A percentile compares a stretch with the other conserved stretches of the same genome.
phyloP scores from a whole-genome alignment of 2,329 filamentous ascomycete species.

The Colletotrichum orbiculare region DNA sequence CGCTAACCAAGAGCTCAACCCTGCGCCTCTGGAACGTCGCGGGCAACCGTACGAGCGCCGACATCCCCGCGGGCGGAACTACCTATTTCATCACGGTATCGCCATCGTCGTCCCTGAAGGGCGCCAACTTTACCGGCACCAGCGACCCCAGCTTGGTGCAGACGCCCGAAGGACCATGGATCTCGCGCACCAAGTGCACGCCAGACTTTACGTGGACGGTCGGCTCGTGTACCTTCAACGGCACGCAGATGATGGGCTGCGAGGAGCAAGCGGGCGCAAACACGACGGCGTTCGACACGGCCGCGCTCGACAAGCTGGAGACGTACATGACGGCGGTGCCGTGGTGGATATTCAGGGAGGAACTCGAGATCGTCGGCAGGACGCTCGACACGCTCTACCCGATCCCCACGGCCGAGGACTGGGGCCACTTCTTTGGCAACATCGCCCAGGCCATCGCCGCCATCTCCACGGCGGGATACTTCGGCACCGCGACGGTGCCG shows the following conservation, averaged over 20 bases:
- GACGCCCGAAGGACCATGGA: conserved; percentile 16
- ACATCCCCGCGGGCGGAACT: conserved; percentile 8
- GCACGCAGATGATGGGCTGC: conserved; percentile 17
- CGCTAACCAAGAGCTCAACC: background rate
- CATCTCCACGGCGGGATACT: conserved; percentile 18
- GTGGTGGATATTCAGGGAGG: conserved; percentile 8
- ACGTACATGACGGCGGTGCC: conserved; percentile 21
- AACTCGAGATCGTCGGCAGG: conserved; percentile 9
- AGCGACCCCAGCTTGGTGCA: conserved; percentile 6
- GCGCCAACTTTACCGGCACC: background rate
- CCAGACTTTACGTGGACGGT: conserved; percentile 15
- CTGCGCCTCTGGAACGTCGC: conserved; percentile 15
- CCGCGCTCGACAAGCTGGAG: background rate
- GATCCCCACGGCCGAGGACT: conserved; percentile 2
- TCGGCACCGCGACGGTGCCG: conserved; percentile 15
- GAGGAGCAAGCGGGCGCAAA: background rate
- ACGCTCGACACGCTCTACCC: conserved; percentile 15
- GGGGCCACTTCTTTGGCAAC: conserved; percentile 25
- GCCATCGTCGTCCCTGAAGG: background rate
- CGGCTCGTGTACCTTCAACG: conserved; percentile 15
- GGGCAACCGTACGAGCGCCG: conserved; percentile 6
- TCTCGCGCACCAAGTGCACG: conserved; percentile 17
- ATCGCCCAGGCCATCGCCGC: conserved; percentile 12
- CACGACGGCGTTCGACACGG: conserved; percentile 1
- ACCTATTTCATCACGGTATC: conserved; percentile 17